Evolutionary conservation across 2,329 filamentous ascomycete species (phyloP).

Genomic region (Furcasterigmium sp.): DNA sequence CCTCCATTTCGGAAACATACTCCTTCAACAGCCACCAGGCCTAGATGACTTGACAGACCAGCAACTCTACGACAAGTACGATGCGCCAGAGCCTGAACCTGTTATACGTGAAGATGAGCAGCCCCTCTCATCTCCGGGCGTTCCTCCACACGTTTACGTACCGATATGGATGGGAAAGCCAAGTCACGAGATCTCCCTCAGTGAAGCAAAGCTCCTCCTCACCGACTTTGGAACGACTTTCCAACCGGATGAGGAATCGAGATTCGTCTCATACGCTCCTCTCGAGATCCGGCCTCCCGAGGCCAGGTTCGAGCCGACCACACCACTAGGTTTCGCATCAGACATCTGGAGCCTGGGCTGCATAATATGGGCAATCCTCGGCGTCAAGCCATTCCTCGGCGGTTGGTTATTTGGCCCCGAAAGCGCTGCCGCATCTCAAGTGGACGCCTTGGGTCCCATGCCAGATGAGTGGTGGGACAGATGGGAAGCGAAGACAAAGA

Average conservation of each 20-base stretch:
- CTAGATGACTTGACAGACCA: slow-evolving; percentile 16
- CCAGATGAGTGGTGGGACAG: slow-evolving; percentile 16
- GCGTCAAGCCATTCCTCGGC: slow-evolving; percentile 26
- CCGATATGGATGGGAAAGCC: slow-evolving; percentile 27
- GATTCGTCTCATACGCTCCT: slow-evolving; percentile 21
- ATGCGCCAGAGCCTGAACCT: slow-evolving; percentile 15
- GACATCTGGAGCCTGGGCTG: slow-evolving; percentile 98
- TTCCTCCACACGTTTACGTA: slow-evolving; percentile 21
- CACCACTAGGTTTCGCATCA: slow-evolving; percentile 23
- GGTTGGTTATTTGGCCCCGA: slow-evolving; percentile 7
- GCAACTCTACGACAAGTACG: slow-evolving; percentile 18
- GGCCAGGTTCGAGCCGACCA: slow-evolving; percentile 24
- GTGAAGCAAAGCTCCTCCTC: slow-evolving; percentile 15
- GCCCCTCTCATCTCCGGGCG: slow-evolving; percentile 13
- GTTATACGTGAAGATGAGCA: slow-evolving; percentile 13
- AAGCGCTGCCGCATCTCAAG: slow-evolving; percentile 13
- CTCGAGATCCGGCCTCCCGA: slow-evolving; percentile 26
- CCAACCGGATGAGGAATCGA: slow-evolving; percentile 13
- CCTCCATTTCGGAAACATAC: slow-evolving; percentile 27
- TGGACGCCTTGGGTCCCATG: slow-evolving; percentile 11
- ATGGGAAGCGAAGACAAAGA: slow-evolving; percentile 9
- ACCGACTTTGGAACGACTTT: slow-evolving; percentile 32
- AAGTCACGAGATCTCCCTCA: slow-evolving; percentile 21
- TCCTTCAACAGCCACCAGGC: slow-evolving; percentile 16
- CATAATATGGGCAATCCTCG: slow-evolving; percentile 98